Percentiles rank a stretch among this genome's conserved stretches.
phyloP scores from a whole-genome alignment of 148 eudicot genomes.

The Fagopyrum tataricum region DNA sequence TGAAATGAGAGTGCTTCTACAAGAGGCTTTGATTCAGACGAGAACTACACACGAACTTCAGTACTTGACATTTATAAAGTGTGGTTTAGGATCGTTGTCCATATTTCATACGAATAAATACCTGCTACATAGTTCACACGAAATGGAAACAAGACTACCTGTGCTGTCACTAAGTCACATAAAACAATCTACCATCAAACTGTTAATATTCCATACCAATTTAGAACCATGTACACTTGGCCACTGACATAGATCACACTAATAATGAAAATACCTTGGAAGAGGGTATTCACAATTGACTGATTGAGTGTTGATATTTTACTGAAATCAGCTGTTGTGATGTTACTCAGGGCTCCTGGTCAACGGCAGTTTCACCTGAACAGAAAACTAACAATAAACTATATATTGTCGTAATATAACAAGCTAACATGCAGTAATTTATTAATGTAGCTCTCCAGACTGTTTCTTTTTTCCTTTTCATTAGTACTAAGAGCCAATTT shows the following conservation, averaged over 20 bases:
- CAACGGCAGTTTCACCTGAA: slow-evolving; percentile 8
- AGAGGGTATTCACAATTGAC: too few relatives aligned
- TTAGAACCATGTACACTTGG: background rate
- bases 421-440: background rate
- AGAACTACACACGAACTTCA: too few relatives aligned
- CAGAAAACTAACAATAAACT: background rate
- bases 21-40: too few relatives aligned
- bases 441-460: background rate
- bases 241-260: background rate
- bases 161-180: background rate
- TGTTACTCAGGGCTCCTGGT: background rate
- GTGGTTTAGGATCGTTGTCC: background rate
- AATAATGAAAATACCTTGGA: background rate
- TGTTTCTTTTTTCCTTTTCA: background rate
- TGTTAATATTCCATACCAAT: background rate
- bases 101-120: background rate
- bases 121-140: background rate
- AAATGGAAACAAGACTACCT: background rate
- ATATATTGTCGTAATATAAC: background rate
- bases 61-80: background rate
- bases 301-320: background rate
- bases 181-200: background rate
- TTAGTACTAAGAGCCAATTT: too few relatives aligned
- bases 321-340: background rate
- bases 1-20: background rate